Evolutionary conservation across 306 rosid species (phyloP), one percentile per base, ranked within the genome.

Genomic region (Cercis canadensis): DNA sequence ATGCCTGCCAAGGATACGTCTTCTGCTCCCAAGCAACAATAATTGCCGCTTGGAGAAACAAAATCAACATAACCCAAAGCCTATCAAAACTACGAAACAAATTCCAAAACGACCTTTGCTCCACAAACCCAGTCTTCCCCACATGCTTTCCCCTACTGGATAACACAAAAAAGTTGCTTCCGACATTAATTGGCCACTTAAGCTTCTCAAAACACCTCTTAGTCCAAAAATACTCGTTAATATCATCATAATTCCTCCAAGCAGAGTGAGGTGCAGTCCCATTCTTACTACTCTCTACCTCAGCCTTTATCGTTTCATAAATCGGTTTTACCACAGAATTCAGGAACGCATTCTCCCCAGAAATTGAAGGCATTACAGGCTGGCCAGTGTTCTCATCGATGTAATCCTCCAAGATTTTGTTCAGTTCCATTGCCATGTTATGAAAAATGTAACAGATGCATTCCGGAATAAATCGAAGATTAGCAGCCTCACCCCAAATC

Each of bases 81-180:
- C 95, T 75, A 54, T 92, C 98, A 6, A 92, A 92, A 62, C 98
- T 92, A 79, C 98, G 58, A 21, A 82, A 79, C 82, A 92, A 75
- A 79, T 92, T 92, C 96, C 90, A 90, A 78, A 92, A 92, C 53
- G 98, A 92, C 62, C 98, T 87, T 84, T 85, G 96, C 82, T 92
- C 98, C 46, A 92, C 97, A 79, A 87, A 92, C n/a, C 98, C 98
- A 16, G 98, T 92, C 84, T 92, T 92, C 1, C 98, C 98, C 57
- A 92, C 96, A 65, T 81, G 97, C 85, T 69, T 87, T 51, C 86
- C 78, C 49, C 60, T 69, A 33, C 87, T 73, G 9, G 81, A 75
- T 18, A 84, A 81, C 67, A 84, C 92, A 60, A 88, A 90, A 37
- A 90, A 94, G 45, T 79, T 94, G 39, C 97, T 89, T 15, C 90